Base-by-base conservation (phyloP, 805 yeast genomes). In the Yamadazyma olivae region DNA sequence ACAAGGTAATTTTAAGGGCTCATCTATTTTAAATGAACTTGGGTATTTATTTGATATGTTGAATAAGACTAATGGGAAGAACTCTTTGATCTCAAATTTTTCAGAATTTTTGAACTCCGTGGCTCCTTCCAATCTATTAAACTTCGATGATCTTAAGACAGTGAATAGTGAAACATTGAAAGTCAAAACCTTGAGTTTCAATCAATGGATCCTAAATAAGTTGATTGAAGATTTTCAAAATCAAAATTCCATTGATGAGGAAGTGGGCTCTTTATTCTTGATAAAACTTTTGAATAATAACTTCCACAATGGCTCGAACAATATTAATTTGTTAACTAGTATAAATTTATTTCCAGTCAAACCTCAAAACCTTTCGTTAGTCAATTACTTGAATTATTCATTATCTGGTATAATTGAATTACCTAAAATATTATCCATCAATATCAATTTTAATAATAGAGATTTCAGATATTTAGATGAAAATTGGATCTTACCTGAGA, bases 1-100 rank as follows among this genome's bases (percentile, higher is more conserved):
- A 5, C 30, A 44, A 5, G 53, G 53, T 18, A 66, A 65, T 33
- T 62, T 59, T 24, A 67, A 64, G 36, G 71, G 72, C 0, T 61
- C 71, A 1, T 78, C 84, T 2, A 55, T 90, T 3, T 59, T 89
- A 18, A 79, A 85, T 32, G 97, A 93, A 53, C 62, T 90, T 30
- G 99, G 96, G 0, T 87, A 88, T 44, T 63, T 95, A 10, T 87
- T 79, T 59, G 98, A 95, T 52, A 91, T 93, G 99, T 73, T 91
- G 61, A 73, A 72, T 27, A 85, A 86, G 54, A 88, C 96, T 0
- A 61, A 73, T 10, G 93, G 95, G 0, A 74, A 75, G 25, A 86
- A 84, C 47, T 88, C 91, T 49, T 77, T 86, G 26, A 83, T 96
- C 0, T 69, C 89, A 2, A 93, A 93, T 53, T 88, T 91, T 51